Percentiles rank a stretch among this genome's conserved stretches.
Conservation (phyloP, 1,284 basidiomycete species). For the Marasmius oreades region DNA sequence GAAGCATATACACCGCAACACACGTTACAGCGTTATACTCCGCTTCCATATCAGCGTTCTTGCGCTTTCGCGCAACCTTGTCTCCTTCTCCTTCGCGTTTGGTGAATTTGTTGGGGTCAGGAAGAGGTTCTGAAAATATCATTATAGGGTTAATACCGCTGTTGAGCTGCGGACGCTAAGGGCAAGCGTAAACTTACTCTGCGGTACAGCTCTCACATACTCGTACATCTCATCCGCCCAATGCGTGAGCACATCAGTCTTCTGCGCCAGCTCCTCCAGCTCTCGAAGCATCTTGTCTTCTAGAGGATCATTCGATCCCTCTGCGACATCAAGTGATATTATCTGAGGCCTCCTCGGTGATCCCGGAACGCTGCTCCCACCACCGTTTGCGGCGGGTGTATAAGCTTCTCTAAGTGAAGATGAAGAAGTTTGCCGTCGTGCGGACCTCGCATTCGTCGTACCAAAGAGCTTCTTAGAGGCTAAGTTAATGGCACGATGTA, state of each 20-base stretch:
- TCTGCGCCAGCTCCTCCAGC: constrained; percentile 90
- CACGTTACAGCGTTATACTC: constrained; percentile 80
- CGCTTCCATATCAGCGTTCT: constrained; percentile 68
- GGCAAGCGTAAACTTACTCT: constrained; percentile 49
- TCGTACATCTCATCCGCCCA: constrained; percentile 94
- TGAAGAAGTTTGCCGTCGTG: constrained; percentile 13
- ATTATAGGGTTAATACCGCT: not conserved
- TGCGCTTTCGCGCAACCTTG: constrained; percentile 58
- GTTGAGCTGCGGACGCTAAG: constrained; percentile 8
- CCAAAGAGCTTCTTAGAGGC: constrained; percentile 93
- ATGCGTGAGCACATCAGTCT: constrained; percentile 89
- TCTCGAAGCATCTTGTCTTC: constrained; percentile 76
- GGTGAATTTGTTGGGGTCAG: constrained; percentile 68
- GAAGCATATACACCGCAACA: constrained; percentile 89
- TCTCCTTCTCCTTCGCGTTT: constrained; percentile 72
- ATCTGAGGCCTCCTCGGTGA: constrained; percentile 53
- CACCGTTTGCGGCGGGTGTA: constrained; percentile 12
- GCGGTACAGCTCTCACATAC: constrained; percentile 71
- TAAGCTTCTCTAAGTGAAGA: constrained; percentile 6
- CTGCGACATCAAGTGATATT: constrained; percentile 36
- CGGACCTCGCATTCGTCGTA: constrained; percentile 35
- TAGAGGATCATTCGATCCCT: constrained; percentile 60
- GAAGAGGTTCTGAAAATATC: constrained; percentile 57
- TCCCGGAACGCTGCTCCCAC: constrained; percentile 30
- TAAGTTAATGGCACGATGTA: constrained; percentile 83